Conservation (phyloP, 306 rosid species). For the Begonia peltatifolia region DNA sequence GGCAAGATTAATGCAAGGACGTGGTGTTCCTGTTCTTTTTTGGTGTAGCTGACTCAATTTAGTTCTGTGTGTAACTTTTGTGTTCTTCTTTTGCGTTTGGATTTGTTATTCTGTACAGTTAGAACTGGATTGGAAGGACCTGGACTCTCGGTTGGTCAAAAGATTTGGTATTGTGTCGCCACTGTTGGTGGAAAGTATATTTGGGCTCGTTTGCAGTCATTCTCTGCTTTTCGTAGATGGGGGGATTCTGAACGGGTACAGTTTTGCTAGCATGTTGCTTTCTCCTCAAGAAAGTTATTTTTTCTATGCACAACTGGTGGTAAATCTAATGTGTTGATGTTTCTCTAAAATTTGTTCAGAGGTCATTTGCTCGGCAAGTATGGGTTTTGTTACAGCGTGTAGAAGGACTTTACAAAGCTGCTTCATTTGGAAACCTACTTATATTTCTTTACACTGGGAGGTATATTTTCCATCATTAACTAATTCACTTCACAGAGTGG, state of each 20-base stretch:
- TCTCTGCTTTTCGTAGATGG: conserved; percentile 99
- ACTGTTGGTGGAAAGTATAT: conserved; percentile 93
- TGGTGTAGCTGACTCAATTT: not conserved
- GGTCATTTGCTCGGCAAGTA: conserved; percentile 66
- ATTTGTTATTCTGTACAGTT: conserved; percentile 29
- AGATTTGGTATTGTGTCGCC: conserved; percentile 86
- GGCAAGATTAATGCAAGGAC: too few species aligned
- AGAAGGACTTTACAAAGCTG: conserved; percentile 92
- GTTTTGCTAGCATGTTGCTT: conserved; percentile 5
- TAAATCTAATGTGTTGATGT: conserved; percentile 2
- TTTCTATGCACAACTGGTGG: not conserved
- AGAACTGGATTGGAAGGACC: conserved; percentile 98
- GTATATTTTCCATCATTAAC: conserved; percentile 18
- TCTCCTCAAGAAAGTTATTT: not conserved
- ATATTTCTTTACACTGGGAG: conserved; percentile 94
- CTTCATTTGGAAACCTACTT: conserved; percentile 86
- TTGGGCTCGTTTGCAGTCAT: conserved; percentile 89
- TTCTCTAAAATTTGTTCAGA: conserved; percentile 33
- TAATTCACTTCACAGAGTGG: not conserved
- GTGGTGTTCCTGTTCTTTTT: not conserved
- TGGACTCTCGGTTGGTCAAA: conserved; percentile 83
- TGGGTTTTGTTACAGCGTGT: conserved; percentile 72
- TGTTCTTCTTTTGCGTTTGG: conserved; percentile 7
- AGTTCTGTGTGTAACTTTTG: conserved; percentile 2
- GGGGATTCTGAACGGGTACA: conserved; percentile 97